Evolutionary conservation across 2,329 filamentous ascomycete species (phyloP), one percentile per base, ranked within the genome.

Genomic region (Fusarium acutatum): DNA sequence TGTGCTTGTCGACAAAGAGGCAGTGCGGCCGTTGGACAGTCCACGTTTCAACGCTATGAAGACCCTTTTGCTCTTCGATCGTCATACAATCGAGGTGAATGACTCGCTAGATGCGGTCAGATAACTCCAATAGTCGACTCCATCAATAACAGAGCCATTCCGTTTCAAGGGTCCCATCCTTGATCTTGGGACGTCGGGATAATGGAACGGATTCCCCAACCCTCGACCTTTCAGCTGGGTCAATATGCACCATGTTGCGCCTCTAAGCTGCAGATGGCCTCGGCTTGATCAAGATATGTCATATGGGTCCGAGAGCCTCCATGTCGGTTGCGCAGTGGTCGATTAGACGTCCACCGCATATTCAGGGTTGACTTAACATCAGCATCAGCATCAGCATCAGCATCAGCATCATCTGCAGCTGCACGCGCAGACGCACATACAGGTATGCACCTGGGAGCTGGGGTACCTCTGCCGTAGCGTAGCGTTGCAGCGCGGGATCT

Each of bases 201-300:
- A 44, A 59, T 65, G 60, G 56, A 61, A 61, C 41, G 37, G 28
- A 50, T 46, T 50, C 65, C 47, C 61, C 61, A 58, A 71, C 69
- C 70, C 70, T 73, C 60, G 70, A 73, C 69, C 65, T 56, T 70
- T 73, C 60, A 73, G 70, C 69, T 73, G 70, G 50, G 52, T 71
- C 70, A 73, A 73, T 70, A 54, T 70, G 57, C 70, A 73, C 65
- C 65, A 70, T 59, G 35, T 70, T 46, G 65, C 43, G 69, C 70
- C 70, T 62, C 70, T 61, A 62, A 73, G 60, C 69, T 73, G 69
- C 70, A 73, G 70, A 40, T 73, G 69, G 64, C 49, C 47, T 72
- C 56, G 64, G 46, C 56, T 66, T 49, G 56, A 71, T 71, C 56
- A 60, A 64, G 43, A 72, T 68, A 65, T 63, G 73, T 69, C 73